A percentile compares a stretch with the other conserved stretches of the same genome.
Conservation (phyloP, 2,329 filamentous ascomycete genomes). For the Epichloe gansuensis region DNA sequence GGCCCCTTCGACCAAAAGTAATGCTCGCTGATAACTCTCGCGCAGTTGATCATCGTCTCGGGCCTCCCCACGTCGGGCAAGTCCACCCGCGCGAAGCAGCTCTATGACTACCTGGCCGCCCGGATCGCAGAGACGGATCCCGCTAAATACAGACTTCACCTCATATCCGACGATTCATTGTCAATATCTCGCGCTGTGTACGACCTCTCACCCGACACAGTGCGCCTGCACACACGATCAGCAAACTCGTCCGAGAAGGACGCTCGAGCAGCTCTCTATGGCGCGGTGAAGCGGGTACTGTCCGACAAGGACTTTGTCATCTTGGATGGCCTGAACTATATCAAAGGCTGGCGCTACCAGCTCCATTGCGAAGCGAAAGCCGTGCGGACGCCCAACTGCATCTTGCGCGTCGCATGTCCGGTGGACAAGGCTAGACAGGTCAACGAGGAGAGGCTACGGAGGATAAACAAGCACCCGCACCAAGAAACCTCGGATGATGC, state of each 20-base stretch:
- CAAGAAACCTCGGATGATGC: constrained; percentile 4
- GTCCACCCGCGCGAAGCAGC: constrained; percentile 51
- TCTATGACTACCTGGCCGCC: constrained; percentile 49
- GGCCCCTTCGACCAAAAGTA: neutral
- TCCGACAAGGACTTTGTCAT: constrained; percentile 64
- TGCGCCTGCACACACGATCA: constrained; percentile 49
- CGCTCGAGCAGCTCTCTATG: constrained; percentile 62
- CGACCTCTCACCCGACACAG: constrained; percentile 40
- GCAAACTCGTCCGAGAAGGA: constrained; percentile 71
- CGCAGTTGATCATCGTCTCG: constrained; percentile 53
- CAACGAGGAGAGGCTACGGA: constrained; percentile 45
- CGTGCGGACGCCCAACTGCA: constrained; percentile 59
- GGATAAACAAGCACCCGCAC: neutral
- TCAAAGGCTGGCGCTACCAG: constrained; percentile 83
- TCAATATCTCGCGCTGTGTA: constrained; percentile 60
- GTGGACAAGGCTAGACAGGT: constrained; percentile 39
- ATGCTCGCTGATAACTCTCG: constrained; percentile 3
- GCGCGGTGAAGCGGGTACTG: constrained; percentile 64
- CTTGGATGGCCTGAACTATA: constrained; percentile 72
- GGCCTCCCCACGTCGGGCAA: constrained; percentile 58
- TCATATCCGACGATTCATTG: constrained; percentile 61
- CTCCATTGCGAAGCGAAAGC: constrained; percentile 77
- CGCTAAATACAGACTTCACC: constrained; percentile 51
- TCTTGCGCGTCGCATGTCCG: constrained; percentile 51
- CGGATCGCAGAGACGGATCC: constrained; percentile 32